A percentile compares a stretch with the other conserved stretches of the same genome.
Conservation (phyloP, 768 basidiomycete genomes). For the Fomitopsis pulvina region DNA sequence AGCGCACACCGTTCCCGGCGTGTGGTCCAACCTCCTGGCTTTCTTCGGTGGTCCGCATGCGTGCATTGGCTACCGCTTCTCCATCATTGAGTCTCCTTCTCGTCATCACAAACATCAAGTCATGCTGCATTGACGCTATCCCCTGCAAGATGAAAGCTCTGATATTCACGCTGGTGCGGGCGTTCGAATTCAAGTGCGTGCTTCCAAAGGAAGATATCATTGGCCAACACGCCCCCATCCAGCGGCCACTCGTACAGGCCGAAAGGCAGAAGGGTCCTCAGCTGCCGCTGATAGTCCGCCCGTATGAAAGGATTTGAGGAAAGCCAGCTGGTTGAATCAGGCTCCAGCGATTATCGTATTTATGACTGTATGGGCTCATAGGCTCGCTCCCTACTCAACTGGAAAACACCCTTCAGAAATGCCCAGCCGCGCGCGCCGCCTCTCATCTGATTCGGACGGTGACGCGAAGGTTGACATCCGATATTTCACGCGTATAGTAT, state of each 20-base stretch:
- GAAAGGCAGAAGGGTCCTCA: constrained; percentile 13
- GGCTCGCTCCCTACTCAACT: too few species aligned
- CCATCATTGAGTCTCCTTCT: constrained; percentile 49
- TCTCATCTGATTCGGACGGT: too few species aligned
- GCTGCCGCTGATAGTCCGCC: constrained; percentile 15
- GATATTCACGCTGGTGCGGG: constrained; percentile 25
- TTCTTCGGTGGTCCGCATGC: constrained; percentile 61
- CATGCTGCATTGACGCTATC: not conserved
- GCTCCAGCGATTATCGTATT: not conserved
- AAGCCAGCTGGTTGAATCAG: not conserved
- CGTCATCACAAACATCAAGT: not conserved
- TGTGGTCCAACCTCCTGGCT: constrained; percentile 52
- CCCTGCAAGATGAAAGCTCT: constrained; percentile 13
- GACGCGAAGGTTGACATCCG: too few species aligned
- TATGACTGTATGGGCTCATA: not conserved
- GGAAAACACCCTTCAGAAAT: too few species aligned
- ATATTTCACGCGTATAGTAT: too few species aligned
- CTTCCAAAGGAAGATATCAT: constrained; percentile 18
- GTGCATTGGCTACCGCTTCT: constrained; percentile 64
- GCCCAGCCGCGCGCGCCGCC: too few species aligned
- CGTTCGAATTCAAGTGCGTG: constrained; percentile 25
- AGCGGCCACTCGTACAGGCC: constrained; percentile 16
- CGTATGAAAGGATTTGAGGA: too few species aligned
- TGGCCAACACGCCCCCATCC: constrained; percentile 14
- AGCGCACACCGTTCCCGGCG: constrained; percentile 43